These are phyloP conservation scores for Wallacemonas sp. DNA, from an alignment of 208 protist genomes.

Conservation along the genomic window DNA sequence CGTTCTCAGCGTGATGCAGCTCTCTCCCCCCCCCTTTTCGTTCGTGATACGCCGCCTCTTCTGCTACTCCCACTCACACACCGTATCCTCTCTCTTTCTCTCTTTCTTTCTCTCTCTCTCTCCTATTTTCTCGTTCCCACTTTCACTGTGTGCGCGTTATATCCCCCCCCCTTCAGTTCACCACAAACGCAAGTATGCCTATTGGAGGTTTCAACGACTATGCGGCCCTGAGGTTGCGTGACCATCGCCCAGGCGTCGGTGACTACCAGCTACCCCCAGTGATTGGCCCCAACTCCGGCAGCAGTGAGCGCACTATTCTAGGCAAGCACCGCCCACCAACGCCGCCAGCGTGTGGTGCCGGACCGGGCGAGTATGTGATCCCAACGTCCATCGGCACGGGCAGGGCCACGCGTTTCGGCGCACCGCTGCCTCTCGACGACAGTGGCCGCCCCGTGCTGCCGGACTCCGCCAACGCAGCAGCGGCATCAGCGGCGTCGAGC, in stretches of 20 bases:
- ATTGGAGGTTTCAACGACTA: constrained; percentile 71
- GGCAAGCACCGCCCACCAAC: constrained; percentile 29
- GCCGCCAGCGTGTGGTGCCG: constrained; percentile 20
- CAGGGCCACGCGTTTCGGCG: constrained; percentile 44
- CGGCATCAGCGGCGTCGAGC: too few relatives aligned
- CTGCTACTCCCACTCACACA: too few relatives aligned
- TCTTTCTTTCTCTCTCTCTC: constrained; percentile 4
- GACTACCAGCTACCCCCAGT: constrained; percentile 58
- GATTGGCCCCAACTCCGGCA: constrained; percentile 40
- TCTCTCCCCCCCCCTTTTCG: too few relatives aligned
- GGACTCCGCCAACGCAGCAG: neutral
- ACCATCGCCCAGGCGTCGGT: constrained; percentile 64
- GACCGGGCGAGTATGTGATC: constrained; percentile 67
- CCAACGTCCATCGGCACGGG: constrained; percentile 61
- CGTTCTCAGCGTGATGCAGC: too few relatives aligned
- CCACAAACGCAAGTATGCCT: too few relatives aligned
- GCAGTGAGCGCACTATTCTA: constrained; percentile 49
- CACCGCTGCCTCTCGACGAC: constrained; percentile 10
- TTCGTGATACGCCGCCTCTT: too few relatives aligned
- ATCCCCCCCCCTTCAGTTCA: neutral
- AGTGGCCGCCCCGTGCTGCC: constrained; percentile 12
- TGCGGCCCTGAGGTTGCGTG: constrained; percentile 74
- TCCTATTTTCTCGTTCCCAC: neutral
- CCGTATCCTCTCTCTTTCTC: too few relatives aligned
- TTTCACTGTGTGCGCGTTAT: neutral